Conservation (phyloP, 148 eudicot genomes). For the Limonium bicolor region DNA sequence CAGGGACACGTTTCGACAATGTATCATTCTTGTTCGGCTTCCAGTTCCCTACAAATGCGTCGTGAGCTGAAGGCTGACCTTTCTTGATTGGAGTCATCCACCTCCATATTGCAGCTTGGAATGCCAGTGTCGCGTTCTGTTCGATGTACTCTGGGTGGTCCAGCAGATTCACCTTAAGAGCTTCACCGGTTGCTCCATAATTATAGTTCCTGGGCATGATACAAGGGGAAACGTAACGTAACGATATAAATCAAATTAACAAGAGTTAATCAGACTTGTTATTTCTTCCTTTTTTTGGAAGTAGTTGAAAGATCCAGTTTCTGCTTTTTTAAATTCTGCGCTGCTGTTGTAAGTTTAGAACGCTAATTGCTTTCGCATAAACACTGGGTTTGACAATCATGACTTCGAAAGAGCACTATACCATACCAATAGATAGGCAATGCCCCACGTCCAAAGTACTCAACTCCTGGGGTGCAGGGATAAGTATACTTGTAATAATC, state of each 20-base stretch:
- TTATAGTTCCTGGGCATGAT: slow-evolving; percentile 96
- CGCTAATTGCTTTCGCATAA: too few relatives aligned
- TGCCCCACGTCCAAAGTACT: slow-evolving; percentile 92
- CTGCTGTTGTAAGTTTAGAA: too few relatives aligned
- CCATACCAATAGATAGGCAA: slow-evolving; percentile 86
- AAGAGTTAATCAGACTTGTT: too few relatives aligned
- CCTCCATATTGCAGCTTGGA: slow-evolving; percentile 70
- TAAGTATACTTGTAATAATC: slow-evolving; percentile 71
- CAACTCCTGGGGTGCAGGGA: slow-evolving; percentile 83
- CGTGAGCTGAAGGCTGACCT: slow-evolving; percentile 79
- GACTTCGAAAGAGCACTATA: too few relatives aligned
- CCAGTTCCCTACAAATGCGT: slow-evolving; percentile 70
- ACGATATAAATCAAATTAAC: too few relatives aligned
- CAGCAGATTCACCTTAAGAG: slow-evolving; percentile 51
- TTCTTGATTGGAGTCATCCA: slow-evolving; percentile 83
- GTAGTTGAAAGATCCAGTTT: too few relatives aligned
- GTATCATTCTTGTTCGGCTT: slow-evolving; percentile 86
- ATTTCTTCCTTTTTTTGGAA: too few relatives aligned
- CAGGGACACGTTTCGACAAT: slow-evolving; percentile 51
- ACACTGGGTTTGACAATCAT: too few relatives aligned
- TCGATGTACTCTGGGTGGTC: slow-evolving; percentile 89
- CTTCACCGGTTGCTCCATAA: slow-evolving; percentile 65
- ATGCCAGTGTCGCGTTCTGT: slow-evolving; percentile 84
- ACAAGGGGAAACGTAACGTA: too few relatives aligned
- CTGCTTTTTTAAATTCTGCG: too few relatives aligned